Evolutionary conservation across 2,329 filamentous ascomycete species (phyloP), one percentile per base, ranked within the genome.

Genomic region (Alternaria consortialis): DNA sequence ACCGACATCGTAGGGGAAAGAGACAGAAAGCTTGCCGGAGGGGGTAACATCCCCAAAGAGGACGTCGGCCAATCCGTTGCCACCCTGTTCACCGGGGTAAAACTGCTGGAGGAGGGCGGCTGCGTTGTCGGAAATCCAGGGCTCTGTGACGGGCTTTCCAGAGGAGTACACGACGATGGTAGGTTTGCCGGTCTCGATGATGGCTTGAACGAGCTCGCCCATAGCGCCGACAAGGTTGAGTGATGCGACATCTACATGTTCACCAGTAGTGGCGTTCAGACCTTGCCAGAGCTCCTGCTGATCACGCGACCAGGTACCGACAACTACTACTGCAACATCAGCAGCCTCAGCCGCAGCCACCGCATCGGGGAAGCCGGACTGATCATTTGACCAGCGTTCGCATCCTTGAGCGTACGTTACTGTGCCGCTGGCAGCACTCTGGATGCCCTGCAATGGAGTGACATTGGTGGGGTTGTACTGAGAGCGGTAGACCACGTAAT

Each of bases 221-320:
- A 91, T 90, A 23, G 90, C 90, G 3, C 90, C 90, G 12, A 92
- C 88, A 9, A 93, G 86, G 58, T 87, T 84, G 17, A 93, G 83
- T 53, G 82, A 82, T 58, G 85, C 80, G 1, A 88, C 82, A 67
- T 93, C 90, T 48, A 93, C 87, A 70, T 92, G 89, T 72, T 93
- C 90, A 52, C 90, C 90, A 0, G 90, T 92, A 56, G 90, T 93
- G 29, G 89, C 90, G 66, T 93, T 93, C 3, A 91, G 75, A 0
- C 88, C 88, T 57, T 80, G 76, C 90, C 90, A 92, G 3, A 93
- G 85, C 74, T 92, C 86, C 53, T 83, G 81, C 72, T 93, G 90
- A 70, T 93, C 91, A 50, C 90, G 85, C 27, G 87, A 88, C 91
- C 90, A 92, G 8, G 90, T 93, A 32, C 90, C 91, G 1, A 92